Evolutionary conservation across 2,329 filamentous ascomycete genomes (phyloP).

Genomic region (Cordyceps fumosorosea): DNA sequence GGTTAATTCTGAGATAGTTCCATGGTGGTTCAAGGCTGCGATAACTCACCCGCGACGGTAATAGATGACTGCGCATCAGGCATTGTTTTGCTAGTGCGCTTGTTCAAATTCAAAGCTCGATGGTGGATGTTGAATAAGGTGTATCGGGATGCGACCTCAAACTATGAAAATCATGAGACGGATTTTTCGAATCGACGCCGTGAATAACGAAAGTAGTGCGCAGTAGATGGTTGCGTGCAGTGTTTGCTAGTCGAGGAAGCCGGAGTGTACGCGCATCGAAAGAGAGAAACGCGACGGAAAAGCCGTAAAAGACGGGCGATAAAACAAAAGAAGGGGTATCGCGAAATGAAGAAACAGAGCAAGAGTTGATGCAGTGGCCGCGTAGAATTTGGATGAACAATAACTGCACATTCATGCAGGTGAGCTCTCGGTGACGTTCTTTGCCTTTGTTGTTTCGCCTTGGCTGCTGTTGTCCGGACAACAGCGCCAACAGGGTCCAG

Average conservation of each 20-base stretch:
- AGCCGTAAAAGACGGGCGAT: neutral
- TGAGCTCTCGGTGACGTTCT: slow-evolving; percentile 10
- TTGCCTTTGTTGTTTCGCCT: slow-evolving; percentile 11
- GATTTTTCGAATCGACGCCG: neutral
- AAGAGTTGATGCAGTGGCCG: neutral
- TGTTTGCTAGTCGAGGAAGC: slow-evolving; percentile 3
- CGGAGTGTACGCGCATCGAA: neutral
- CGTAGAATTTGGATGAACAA: neutral
- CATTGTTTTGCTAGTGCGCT: slow-evolving; percentile 1
- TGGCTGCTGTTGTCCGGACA: neutral
- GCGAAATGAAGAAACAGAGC: neutral
- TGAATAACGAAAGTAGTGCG: neutral
- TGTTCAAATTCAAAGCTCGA: neutral
- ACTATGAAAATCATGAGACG: neutral
- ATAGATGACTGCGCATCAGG: slow-evolving; percentile 42
- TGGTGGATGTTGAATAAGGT: neutral
- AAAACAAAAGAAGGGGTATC: neutral
- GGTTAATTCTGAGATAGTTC: slow-evolving; percentile 22
- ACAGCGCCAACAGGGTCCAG: neutral
- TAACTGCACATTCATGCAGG: slow-evolving; percentile 1
- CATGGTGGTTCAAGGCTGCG: neutral
- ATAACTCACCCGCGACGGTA: slow-evolving; percentile 46
- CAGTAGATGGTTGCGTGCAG: neutral
- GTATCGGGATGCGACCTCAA: neutral
- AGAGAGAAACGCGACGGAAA: neutral